phyloP scores from a whole-genome alignment of 2,329 filamentous ascomycete species.

The Botryotinia globosa region DNA sequence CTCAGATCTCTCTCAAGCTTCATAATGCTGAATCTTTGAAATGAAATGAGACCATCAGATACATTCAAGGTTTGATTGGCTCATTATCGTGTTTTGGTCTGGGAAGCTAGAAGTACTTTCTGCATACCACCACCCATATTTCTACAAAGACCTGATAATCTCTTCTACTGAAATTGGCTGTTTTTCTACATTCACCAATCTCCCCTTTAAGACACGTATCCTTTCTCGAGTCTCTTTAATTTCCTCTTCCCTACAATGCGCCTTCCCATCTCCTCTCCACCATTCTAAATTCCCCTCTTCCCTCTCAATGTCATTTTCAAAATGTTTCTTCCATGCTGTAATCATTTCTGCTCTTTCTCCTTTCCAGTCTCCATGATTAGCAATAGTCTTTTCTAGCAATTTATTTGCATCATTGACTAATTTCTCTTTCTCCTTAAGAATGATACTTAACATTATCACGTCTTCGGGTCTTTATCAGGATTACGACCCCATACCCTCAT shows the following conservation, averaged over 20 bases:
- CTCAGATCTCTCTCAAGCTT: background rate
- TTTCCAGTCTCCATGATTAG: background rate
- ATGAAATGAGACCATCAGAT: background rate
- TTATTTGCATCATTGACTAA: background rate
- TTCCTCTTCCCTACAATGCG: background rate
- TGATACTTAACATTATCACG: background rate
- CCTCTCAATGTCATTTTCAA: background rate
- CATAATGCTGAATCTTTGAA: background rate
- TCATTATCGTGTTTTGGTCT: background rate
- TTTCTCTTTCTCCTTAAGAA: background rate
- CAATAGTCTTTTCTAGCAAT: background rate
- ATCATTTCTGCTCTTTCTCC: conserved; percentile 8
- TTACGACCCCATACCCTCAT: background rate
- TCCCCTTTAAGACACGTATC: conserved; percentile 12
- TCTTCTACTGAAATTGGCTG: conserved; percentile 18
- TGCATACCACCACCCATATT: background rate
- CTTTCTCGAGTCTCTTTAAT: conserved; percentile 3
- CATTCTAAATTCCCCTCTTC: conserved; percentile 12
- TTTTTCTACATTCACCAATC: conserved; percentile 6
- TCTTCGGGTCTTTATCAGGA: background rate
- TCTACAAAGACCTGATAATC: conserved; percentile 6
- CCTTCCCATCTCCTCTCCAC: conserved; percentile 4
- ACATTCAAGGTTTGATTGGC: background rate
- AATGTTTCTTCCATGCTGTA: conserved; percentile 17
- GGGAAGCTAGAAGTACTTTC: background rate